A percentile compares a stretch with the other conserved stretches of the same genome.
phyloP scores from a whole-genome alignment of 306 rosid species.

The Luffa acutangula region DNA sequence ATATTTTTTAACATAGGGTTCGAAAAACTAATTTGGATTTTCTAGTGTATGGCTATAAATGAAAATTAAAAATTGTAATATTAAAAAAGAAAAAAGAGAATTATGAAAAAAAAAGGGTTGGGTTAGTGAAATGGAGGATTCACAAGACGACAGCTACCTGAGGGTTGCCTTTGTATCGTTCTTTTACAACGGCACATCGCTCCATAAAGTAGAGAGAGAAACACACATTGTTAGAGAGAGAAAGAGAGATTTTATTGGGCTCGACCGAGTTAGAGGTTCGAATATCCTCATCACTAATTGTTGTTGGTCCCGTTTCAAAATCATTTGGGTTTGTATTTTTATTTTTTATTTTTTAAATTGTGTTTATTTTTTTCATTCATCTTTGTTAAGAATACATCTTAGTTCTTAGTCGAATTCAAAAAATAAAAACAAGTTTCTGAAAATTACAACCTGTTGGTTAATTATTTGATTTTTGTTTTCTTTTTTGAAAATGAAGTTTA shows the following conservation, averaged over 20 bases:
- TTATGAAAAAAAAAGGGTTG: neutral
- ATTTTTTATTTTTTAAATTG: no score
- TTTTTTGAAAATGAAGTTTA: no score
- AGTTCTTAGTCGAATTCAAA: no score
- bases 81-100: neutral
- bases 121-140: neutral
- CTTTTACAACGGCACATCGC: constrained; percentile 55
- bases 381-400: no score
- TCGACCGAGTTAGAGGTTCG: no score
- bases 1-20: neutral
- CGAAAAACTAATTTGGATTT: constrained; percentile 2
- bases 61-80: constrained; percentile 1
- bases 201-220: constrained; percentile 35
- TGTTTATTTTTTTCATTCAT: no score
- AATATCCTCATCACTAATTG: no score
- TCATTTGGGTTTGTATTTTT: no score
- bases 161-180: constrained; percentile 43
- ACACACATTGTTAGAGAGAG: constrained; percentile 15
- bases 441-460: no score
- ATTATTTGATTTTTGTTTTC: no score
- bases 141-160: constrained; percentile 22
- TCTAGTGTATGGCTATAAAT: neutral
- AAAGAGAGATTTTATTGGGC: neutral
- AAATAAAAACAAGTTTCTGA: no score
- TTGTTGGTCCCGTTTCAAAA: no score